Evolutionary conservation across 805 yeast genomes (phyloP).

Genomic region (Tetrapisispora phaffii): DNA sequence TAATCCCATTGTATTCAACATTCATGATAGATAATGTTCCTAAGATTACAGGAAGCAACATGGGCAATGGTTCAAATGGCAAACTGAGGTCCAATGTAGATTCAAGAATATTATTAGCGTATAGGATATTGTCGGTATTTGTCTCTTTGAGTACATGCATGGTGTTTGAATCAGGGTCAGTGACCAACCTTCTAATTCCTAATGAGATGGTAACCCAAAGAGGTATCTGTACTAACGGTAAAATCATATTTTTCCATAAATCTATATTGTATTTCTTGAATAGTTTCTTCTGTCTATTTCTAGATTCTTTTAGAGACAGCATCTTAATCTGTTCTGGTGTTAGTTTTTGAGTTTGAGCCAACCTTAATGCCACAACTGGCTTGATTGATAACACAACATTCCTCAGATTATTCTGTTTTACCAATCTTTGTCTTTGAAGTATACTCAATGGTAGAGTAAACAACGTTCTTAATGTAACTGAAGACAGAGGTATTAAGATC

Average conservation of each 20-base stretch:
- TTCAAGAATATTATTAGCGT: constrained; percentile 5
- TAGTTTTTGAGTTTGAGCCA: constrained; percentile 32
- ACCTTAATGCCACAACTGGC: constrained; percentile 54
- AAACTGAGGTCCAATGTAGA: constrained; percentile 40
- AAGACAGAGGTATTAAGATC: constrained; percentile 62
- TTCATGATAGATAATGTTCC: constrained; percentile 68
- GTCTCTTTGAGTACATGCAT: neutral
- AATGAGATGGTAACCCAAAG: constrained; percentile 74
- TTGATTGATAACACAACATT: constrained; percentile 67
- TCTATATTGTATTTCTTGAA: constrained; percentile 62
- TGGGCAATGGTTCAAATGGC: constrained; percentile 50
- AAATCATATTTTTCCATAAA: constrained; percentile 64
- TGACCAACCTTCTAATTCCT: constrained; percentile 47
- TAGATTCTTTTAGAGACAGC: constrained; percentile 64
- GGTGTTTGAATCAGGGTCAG: neutral
- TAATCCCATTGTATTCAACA: constrained; percentile 75
- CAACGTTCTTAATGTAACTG: constrained; percentile 52
- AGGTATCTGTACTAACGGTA: constrained; percentile 80
- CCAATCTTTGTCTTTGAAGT: constrained; percentile 55
- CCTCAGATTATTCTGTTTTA: constrained; percentile 58
- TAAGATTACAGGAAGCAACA: constrained; percentile 61
- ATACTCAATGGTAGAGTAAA: constrained; percentile 76
- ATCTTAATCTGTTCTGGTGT: constrained; percentile 74
- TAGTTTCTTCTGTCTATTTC: constrained; percentile 62
- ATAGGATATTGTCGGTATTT: constrained; percentile 3